Base-by-base conservation (phyloP, 495 filamentous ascomycete species). In the Darksidea phi region DNA sequence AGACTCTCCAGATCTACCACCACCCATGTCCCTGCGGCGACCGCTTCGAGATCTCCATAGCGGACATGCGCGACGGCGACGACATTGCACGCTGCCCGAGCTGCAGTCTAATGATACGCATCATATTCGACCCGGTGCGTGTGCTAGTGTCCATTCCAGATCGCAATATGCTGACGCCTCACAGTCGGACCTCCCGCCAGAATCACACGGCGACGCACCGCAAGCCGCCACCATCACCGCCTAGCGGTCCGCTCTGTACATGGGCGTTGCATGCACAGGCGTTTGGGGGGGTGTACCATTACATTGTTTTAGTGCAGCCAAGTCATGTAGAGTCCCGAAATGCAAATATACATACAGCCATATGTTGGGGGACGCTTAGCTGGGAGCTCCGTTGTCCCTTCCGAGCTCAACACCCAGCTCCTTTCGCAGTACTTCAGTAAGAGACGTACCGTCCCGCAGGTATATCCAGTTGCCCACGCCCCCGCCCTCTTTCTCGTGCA, bases 21-120 rank as follows among this genome's bases (percentile, higher is more conserved):
- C 96, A 91, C 74, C 94, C 94, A 15, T 98, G 94, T 72, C 94
- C 94, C 0, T 98, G 94, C 74, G 94, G 94, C 74, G 94, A 98
- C 77, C 86, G 90, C 36, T 98, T 98, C 77, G 89, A 97, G 77
- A 97, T 98, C 70, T 81, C 81, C 17, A 84, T 97, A 48, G 80
- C 78, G 41, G 92, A 97, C 72, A 75, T 98, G 62, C 82, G 87
- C 48, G 92, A 97, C 66, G 88, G 87, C 3, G 87, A 92, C 70
- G 91, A 97, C 42, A 88, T 97, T 56, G 94, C 88, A 0, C 91
- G 97, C 6, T 98, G 94, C 72, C 95, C 94, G 13, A 96, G 90
- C 67, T 98, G 94, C 73, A 95, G 90, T 69, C 73, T 98, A 75
- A 95, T 95, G 89, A 97, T 98, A 56, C 77, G 86, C 60, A 91